Evolutionary conservation across 352 stramenopile species (phyloP), one percentile per base, ranked within the genome.

Genomic region (Saprolegnia diclina): DNA sequence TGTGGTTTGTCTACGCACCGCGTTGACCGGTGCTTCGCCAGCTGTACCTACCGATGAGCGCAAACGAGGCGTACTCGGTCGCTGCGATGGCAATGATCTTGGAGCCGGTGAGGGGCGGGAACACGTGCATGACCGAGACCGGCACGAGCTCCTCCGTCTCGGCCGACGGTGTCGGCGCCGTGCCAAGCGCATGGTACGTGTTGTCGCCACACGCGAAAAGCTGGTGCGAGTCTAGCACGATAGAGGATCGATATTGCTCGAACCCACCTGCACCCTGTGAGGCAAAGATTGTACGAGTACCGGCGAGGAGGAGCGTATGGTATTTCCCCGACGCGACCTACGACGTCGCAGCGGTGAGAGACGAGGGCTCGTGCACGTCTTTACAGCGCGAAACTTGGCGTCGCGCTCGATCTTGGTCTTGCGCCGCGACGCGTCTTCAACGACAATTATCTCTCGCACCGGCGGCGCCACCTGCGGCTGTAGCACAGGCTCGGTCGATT

Each of bases 171-270:
- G 22, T 53, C 62, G 50, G 2, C 16, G 53, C 21, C 64, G 44
- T 7, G 11, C 81, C 81, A 13, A 92, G 68, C 5, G 83, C 80
- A 5, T 79, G 78, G 52, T 85, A 80, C 14, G 76, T 77, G 56
- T 90, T 91, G 66, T 92, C 85, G 11, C 85, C 85, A 67, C 78
- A 89, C 2, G 78, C 78, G 72, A 92, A 92, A 42, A 90, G 76
- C 5, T 64, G 67, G 21, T 73, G 74, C n/a, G 82, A 90, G 46
- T 92, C 82, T 92, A 59, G n/a, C 63, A n/a, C n/a, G n/a, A n/a
- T n/a, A n/a, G n/a, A n/a, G n/a, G n/a, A n/a, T n/a, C n/a, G n/a
- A n/a, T n/a, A n/a, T n/a, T n/a, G n/a, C n/a, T n/a, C n/a, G n/a
- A n/a, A n/a, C n/a, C n/a, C n/a, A n/a, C n/a, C n/a, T n/a, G n/a